phyloP scores from a whole-genome alignment of 2,329 filamentous ascomycete species.

The Fusarium sp. region DNA sequence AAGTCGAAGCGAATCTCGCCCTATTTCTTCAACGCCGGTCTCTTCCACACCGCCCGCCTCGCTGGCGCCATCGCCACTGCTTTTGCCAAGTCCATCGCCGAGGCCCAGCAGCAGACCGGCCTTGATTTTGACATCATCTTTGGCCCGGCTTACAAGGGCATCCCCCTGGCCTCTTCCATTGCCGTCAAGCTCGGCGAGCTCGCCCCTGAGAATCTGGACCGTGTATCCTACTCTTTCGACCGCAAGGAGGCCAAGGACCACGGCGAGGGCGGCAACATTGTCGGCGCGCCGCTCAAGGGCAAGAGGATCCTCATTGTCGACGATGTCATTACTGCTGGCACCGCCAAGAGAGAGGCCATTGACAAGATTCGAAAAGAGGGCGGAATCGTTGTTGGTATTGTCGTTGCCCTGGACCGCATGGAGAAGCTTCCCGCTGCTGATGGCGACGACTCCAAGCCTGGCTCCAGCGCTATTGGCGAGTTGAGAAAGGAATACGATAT shows the following conservation, averaged over 20 bases:
- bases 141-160: constrained; percentile 96
- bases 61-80: constrained; percentile 84
- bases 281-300: constrained; percentile 87
- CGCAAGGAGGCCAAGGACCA: constrained; percentile 97
- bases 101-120: constrained; percentile 59
- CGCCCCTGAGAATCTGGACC: constrained; percentile 75
- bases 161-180: constrained; percentile 87
- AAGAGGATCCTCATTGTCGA: constrained; percentile 93
- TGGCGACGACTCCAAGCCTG: constrained; percentile 77
- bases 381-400: constrained; percentile 86
- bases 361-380: constrained; percentile 90
- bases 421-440: constrained; percentile 81
- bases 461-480: constrained; percentile 88
- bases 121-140: constrained; percentile 88
- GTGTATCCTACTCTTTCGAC: constrained; percentile 90
- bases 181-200: constrained; percentile 82
- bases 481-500: constrained; percentile 87
- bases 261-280: constrained; percentile 94
- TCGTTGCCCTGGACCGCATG: constrained; percentile 90
- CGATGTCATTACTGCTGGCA: constrained; percentile 96
- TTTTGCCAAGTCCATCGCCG: constrained; percentile 79
- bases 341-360: constrained; percentile 93
- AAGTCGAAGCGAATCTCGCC: constrained; percentile 94
- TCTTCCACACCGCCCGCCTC: constrained; percentile 87
- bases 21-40: constrained; percentile 98